Conservation (phyloP, 108 stramenopile species). For the Epithemia pelagica region DNA sequence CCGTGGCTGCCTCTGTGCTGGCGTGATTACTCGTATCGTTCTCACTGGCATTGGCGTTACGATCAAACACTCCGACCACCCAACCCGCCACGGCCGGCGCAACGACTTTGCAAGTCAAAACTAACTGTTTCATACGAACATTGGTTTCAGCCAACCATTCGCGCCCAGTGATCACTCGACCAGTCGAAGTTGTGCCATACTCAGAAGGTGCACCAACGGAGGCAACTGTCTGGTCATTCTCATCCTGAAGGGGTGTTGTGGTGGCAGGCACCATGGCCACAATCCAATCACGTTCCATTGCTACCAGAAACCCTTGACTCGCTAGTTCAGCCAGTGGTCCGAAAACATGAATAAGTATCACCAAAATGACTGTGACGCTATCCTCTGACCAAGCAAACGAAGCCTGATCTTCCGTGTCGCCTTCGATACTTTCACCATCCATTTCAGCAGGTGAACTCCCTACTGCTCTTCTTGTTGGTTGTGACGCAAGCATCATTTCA, state of each 20-base stretch:
- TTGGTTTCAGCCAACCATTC: conserved; percentile 51
- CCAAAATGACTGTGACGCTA: conserved; percentile 12
- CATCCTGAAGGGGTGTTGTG: not conserved
- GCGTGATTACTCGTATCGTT: not conserved
- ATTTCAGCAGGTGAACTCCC: not conserved
- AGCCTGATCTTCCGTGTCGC: not conserved
- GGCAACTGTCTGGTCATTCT: not conserved
- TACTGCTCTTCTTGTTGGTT: no score
- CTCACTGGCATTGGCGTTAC: not conserved
- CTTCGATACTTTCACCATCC: not conserved
- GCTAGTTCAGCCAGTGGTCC: conserved; percentile 39
- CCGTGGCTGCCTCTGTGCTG: not conserved
- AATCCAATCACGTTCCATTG: conserved; percentile 64
- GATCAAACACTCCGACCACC: conserved; percentile 20
- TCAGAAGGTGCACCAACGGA: not conserved
- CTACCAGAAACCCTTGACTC: conserved; percentile 41
- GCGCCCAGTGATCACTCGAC: not conserved
- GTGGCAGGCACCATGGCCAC: conserved; percentile 29
- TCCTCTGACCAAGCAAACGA: not conserved
- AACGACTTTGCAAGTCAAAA: conserved; percentile 46
- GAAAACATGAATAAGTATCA: conserved; percentile 44
- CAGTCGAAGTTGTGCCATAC: not conserved
- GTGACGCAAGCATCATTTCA: conserved; percentile 16
- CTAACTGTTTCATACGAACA: conserved; percentile 55
- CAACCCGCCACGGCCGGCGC: conserved; percentile 45